Evolutionary conservation across 2,329 filamentous ascomycete genomes (phyloP), one percentile per base, ranked within the genome.

Genomic region (Chrysosporium keratinophilum): DNA sequence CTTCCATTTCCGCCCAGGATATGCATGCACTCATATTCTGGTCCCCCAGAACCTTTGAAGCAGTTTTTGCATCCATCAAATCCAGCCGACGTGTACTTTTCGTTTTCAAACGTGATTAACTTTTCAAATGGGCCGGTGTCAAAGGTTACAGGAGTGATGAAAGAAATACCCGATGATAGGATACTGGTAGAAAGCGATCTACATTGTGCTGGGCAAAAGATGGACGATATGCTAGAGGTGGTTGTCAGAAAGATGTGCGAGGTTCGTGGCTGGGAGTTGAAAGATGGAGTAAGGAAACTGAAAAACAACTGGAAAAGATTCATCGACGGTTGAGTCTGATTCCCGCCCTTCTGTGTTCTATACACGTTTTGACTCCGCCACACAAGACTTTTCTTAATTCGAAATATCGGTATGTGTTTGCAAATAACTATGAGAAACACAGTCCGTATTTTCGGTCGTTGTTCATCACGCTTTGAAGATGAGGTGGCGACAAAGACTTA

Each of bases 21-120:
- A 65, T 98, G 93, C 65, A 80, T 98, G 56, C 93, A 98, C 69
- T 96, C 90, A 0, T 98, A 89, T 69, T 94, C 87, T 46, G 91
- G 88, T 0, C 79, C 84, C 5, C 75, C 81, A 10, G 83, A 93
- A 54, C 78, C 84, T 33, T 71, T 96, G 37, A 83, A 79, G 59
- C 88, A 89, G 67, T 97, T 95, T 63, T 71, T 88, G 46, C 78
- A 85, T 58, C 79, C 81, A 1, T 75, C 78, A 0, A 81, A 93
- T 7, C 91, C 91, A 0, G 81, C 83, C 0, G 76, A 81, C 14
- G 77, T 97, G 17, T 98, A 83, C 69, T 90, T 95, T 62, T 95
- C 89, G 1, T 94, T 97, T 65, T 96, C 89, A 1, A 77, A 78
- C 0, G 83, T 82, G 5, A 85, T 98, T 62, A 98, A 97, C 64